These are phyloP conservation scores for Pichia sp. DNA, from an alignment of 1,139 yeast genomes.

Conservation along the genomic window DNA sequence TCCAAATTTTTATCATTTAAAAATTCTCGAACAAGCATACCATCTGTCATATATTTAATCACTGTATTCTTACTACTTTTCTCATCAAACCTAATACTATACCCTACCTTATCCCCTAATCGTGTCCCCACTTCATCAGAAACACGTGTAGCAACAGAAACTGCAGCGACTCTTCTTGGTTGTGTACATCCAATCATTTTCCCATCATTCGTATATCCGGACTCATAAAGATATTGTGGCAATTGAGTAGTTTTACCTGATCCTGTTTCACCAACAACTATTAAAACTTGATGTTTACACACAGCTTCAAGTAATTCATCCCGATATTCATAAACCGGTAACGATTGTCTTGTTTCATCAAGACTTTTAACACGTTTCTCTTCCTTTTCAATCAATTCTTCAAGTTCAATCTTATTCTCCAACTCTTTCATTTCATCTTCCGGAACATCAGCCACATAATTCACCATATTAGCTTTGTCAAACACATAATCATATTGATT, in stretches of 20 bases:
- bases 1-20: slow-evolving; percentile 65
- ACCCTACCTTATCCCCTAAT: slow-evolving; percentile 80
- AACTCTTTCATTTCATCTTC: slow-evolving; percentile 32
- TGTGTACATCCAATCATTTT: slow-evolving; percentile 81
- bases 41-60: slow-evolving; percentile 88
- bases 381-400: slow-evolving; percentile 35
- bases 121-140: slow-evolving; percentile 75
- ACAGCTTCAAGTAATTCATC: slow-evolving; percentile 60
- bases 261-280: slow-evolving; percentile 95
- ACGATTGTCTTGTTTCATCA: slow-evolving; percentile 48
- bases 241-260: slow-evolving; percentile 96
- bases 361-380: slow-evolving; percentile 37
- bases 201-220: slow-evolving; percentile 57
- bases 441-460: slow-evolving; percentile 48
- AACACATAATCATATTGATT: slow-evolving; percentile 73
- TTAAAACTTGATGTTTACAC: slow-evolving; percentile 59
- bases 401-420: slow-evolving; percentile 25
- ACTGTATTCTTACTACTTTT: slow-evolving; percentile 55
- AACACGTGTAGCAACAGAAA: slow-evolving; percentile 86
- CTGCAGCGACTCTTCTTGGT: slow-evolving; percentile 94
- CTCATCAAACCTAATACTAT: slow-evolving; percentile 82
- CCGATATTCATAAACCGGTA: slow-evolving; percentile 73
- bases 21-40: slow-evolving; percentile 85
- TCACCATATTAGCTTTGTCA: slow-evolving; percentile 50
- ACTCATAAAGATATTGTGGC: slow-evolving; percentile 83